Base-by-base conservation (phyloP, 306 rosid species). In the Purshia tridentata region DNA sequence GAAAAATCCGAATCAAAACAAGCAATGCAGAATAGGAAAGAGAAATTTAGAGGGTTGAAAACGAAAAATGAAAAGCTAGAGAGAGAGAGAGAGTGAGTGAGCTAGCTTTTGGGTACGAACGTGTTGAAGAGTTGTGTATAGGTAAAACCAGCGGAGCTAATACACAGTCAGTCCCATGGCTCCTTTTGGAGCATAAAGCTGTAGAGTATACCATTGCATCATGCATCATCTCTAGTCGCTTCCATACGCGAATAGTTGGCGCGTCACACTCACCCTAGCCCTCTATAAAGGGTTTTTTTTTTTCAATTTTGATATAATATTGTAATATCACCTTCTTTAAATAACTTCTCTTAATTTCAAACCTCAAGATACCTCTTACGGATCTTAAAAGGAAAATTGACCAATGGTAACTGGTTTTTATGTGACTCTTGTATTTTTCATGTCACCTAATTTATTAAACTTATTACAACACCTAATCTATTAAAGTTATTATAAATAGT, bases 1-100 rank as follows among this genome's bases (percentile, higher is more conserved):
- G 78, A 82, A 85, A 73, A 92, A 81, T 91, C 75, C 88, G 89
- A 84, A 85, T 75, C 83, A 81, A 81, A 90, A 86, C 93, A 87
- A 90, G 88, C 75, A 70, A 62, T 80, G 92, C 92, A 86, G 92
- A 87, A 45, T 83, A 82, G 80, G 96, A 88, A 67, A 88, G 98
- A 85, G 94, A 75, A 35, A 20, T 35, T 9, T 14, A n/a, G 39
- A 45, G 49, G 52, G 47, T 16, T 42, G 77, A 9, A 37, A 55
- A 13, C 15, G n/a, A 61, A 61, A 49, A 35, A 41, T 20, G 42
- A 41, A 77, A 78, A 78, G 77, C 53, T 39, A 58, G 75, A 72
- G 58, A 48, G 54, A 63, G 45, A 69, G 44, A 45, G n/a, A n/a
- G n/a, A n/a, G n/a, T n/a, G n/a, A n/a, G n/a, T n/a, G n/a, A n/a